phyloP scores from a whole-genome alignment of 176 grass and related monocot species.

The Oryza meyeriana region DNA sequence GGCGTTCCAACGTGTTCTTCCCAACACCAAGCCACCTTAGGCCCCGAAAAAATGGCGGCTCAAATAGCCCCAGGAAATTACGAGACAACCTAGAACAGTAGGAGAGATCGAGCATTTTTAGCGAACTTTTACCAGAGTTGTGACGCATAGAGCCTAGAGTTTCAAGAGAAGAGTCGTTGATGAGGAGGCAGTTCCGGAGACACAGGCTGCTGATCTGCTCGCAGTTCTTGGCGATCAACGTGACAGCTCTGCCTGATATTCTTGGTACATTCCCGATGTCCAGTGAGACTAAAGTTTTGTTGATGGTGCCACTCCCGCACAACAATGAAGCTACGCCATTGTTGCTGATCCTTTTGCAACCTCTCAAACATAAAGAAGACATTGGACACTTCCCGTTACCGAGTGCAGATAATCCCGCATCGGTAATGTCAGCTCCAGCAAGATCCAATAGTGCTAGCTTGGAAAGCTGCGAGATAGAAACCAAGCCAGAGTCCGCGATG shows the following conservation, averaged over 20 bases:
- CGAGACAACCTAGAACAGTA: slow-evolving; percentile 64
- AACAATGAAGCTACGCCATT: slow-evolving; percentile 69
- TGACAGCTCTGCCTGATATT: slow-evolving; percentile 66
- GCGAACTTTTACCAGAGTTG: slow-evolving; percentile 40
- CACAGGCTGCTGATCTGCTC: slow-evolving; percentile 55
- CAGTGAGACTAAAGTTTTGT: slow-evolving; percentile 55
- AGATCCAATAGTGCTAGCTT: slow-evolving; percentile 76
- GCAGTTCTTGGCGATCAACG: slow-evolving; percentile 56
- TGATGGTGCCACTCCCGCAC: slow-evolving; percentile 50
- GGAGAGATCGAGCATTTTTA: slow-evolving; percentile 84
- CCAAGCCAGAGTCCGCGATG: slow-evolving; percentile 73
- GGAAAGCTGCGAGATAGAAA: slow-evolving; percentile 68
- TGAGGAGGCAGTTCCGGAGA: slow-evolving; percentile 64
- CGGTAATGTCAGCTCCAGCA: slow-evolving; percentile 79
- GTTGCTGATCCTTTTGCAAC: slow-evolving; percentile 80
- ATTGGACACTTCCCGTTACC: slow-evolving; percentile 59
- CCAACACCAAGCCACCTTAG: slow-evolving; percentile 91
- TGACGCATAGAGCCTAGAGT: slow-evolving; percentile 50
- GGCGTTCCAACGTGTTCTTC: slow-evolving; percentile 50
- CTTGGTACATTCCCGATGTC: slow-evolving; percentile 70
- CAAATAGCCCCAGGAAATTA: slow-evolving; percentile 51
- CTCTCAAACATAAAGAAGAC: slow-evolving; percentile 69
- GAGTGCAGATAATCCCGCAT: slow-evolving; percentile 68
- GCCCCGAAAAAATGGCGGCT: slow-evolving; percentile 63
- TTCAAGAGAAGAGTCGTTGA: slow-evolving; percentile 58